Evolutionary conservation across 106 monocot genomes (phyloP), one percentile per base, ranked within the genome.

Genomic region (Hemerocallis citrina): DNA sequence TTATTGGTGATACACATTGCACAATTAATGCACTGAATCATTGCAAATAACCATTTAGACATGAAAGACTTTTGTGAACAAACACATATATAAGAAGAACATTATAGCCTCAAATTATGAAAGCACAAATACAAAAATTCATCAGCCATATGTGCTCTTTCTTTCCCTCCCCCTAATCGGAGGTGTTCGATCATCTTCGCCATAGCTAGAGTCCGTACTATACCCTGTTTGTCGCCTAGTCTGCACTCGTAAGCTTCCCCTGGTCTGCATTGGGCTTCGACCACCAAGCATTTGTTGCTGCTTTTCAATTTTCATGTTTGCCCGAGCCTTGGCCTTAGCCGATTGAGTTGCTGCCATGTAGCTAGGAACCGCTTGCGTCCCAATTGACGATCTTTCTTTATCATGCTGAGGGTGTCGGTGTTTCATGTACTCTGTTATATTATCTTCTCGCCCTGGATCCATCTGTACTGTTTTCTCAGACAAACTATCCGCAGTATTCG

Each of bases 291-390:
- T n/a, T n/a, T n/a, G n/a, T n/a, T n/a, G n/a, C n/a, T n/a, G n/a
- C 13, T 50, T 49, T 7, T 49, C 19, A 1, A 8, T 21, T 19
- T 49, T 36, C 11, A 1, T 11, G 3, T 39, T 21, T 11, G 14
- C 59, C 10, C 37, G 35, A 7, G 39, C 37, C 22, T 59, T 59
- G 7, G 59, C 59, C 34, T 59, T 59, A 25, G 59, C 59, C 22
- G 59, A 59, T 39, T 59, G 59, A 1, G 38, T 59, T 5, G 59
- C 37, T 12, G 39, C 38, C 59, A 59, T 59, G 39, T 59, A 59
- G 59, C 59, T 59, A 0, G 59, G 59, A 6, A 59, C 39, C 16
- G 23, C 59, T 59, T 39, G 37, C 13, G 2, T n/a, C 34, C 35
- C 33, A 22, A 33, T 11, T 25, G 34, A n/a, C n/a, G n/a, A 7